Evolutionary conservation across 306 rosid species (phyloP), one percentile per base, ranked within the genome.

Genomic region (Fagus crenata): DNA sequence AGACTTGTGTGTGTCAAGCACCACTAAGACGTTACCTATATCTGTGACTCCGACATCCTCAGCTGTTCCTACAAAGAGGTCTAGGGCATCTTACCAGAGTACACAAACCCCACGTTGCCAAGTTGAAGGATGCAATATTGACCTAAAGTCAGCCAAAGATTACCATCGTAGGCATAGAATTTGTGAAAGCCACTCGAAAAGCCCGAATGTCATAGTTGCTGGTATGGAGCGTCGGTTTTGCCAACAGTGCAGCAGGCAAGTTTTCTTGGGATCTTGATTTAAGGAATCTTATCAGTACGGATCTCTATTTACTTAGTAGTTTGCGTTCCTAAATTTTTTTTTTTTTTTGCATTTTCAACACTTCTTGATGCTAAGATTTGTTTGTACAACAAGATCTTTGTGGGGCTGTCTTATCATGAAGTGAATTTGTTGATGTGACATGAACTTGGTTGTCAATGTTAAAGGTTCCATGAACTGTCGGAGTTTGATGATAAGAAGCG

Each of bases 221-320:
- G 95, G 97, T 51, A 37, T 86, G 67, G 96, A 92, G 72, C 87
- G 86, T 11, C 95, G 98, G 78, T 94, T 94, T 83, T 94, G 98
- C 89, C 98, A 94, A 83, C 97, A 94, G 74, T 92, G 98, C 71
- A 94, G 98, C 88, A 89, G 98, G 98, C 90, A 85, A 82, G 22
- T 72, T 77, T 80, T 75, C 67, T 83, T 56, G 56, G 49, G 61
- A 69, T 68, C 69, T 35, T 79, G 53, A 49, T 13, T 17, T 13
- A 72, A 15, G 53, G 58, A 15, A 43, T n/a, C 67, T 71, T 35
- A 9, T 2, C 12, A 35, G 43, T 5, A 33, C 1, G 2, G 9
- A 63, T 14, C 41, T 5, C 37, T 17, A 63, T 63, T 35, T 63
- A 13, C 17, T 63, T 36, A 35, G 17, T 63, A 33, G n/a, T 63